These are phyloP conservation scores for Turritis glabra DNA, from an alignment of 345 rosid genomes.

Conservation along the genomic window DNA sequence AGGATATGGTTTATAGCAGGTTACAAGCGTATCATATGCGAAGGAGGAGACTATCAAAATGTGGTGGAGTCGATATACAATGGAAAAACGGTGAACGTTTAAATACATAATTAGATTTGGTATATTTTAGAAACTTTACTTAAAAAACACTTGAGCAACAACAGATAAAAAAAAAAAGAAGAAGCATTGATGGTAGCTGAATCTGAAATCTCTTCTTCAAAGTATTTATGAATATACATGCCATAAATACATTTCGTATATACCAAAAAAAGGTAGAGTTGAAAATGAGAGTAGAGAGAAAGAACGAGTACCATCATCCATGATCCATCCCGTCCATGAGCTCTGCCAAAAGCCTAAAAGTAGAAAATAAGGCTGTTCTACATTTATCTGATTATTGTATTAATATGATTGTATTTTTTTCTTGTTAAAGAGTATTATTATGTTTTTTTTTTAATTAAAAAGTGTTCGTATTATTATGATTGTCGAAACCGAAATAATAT, in stretches of 20 bases:
- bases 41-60: neutral
- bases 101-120: neutral
- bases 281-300: slow-evolving; percentile 10
- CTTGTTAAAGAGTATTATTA: neutral
- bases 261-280: neutral
- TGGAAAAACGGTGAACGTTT: neutral
- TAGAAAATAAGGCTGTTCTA: slow-evolving; percentile 27
- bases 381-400: slow-evolving; percentile 20
- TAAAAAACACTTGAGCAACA: neutral
- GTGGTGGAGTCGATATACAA: neutral
- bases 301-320: neutral
- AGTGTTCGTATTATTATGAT: too few relatives aligned
- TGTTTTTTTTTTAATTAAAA: too few relatives aligned
- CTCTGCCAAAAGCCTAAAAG: slow-evolving; percentile 26
- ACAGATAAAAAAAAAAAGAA: neutral
- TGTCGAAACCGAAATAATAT: neutral
- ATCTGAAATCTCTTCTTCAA: neutral
- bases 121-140: too few relatives aligned
- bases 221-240: neutral
- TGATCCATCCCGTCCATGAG: neutral
- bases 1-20: too few relatives aligned
- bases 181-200: neutral
- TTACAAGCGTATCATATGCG: neutral
- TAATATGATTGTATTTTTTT: neutral
- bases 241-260: neutral